Evolutionary conservation across 2,329 filamentous ascomycete species (phyloP).

Genomic region (Neofusicoccum umdonicola): DNA sequence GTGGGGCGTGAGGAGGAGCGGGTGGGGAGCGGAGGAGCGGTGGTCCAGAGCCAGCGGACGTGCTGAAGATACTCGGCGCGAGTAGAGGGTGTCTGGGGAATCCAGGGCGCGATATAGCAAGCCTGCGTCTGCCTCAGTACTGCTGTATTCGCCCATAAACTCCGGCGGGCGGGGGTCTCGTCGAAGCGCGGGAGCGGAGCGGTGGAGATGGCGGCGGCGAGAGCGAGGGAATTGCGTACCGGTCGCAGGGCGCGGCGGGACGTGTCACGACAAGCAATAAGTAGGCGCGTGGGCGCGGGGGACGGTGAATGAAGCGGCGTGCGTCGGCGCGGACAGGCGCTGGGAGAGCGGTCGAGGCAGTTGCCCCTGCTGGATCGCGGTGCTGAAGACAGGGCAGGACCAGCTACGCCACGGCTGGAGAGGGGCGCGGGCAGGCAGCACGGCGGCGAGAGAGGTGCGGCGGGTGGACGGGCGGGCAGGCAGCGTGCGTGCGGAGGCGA

Average conservation of each 20-base stretch:
- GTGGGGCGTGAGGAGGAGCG: slow-evolving; percentile 18
- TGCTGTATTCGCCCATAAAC: slow-evolving; percentile 25
- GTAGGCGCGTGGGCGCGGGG: slow-evolving; percentile 5
- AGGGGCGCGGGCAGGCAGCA: slow-evolving; percentile 11
- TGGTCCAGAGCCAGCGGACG: slow-evolving; percentile 20
- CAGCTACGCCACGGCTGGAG: slow-evolving; percentile 8
- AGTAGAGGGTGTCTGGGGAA: slow-evolving; percentile 18
- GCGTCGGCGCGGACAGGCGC: slow-evolving; percentile 8
- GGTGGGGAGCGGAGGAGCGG: slow-evolving; percentile 17
- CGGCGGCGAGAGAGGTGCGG: not conserved
- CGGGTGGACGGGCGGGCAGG: slow-evolving; percentile 12
- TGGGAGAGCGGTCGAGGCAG: slow-evolving; percentile 2
- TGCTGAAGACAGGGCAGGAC: slow-evolving; percentile 6
- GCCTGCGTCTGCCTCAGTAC: slow-evolving; percentile 17
- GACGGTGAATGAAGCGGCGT: slow-evolving; percentile 10
- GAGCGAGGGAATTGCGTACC: slow-evolving; percentile 12
- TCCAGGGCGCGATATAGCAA: slow-evolving; percentile 23
- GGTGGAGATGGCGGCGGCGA: slow-evolving; percentile 18
- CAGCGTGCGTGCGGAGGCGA: slow-evolving; percentile 8
- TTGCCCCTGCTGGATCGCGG: slow-evolving; percentile 20
- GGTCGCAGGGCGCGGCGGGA: slow-evolving; percentile 16
- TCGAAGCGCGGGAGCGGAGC: slow-evolving; percentile 11
- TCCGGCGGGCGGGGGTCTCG: not conserved
- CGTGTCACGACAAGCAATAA: slow-evolving; percentile 15
- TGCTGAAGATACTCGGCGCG: slow-evolving; percentile 16